Evolutionary conservation across 441 rosid species (phyloP).

Genomic region (Lepidium campestre): DNA sequence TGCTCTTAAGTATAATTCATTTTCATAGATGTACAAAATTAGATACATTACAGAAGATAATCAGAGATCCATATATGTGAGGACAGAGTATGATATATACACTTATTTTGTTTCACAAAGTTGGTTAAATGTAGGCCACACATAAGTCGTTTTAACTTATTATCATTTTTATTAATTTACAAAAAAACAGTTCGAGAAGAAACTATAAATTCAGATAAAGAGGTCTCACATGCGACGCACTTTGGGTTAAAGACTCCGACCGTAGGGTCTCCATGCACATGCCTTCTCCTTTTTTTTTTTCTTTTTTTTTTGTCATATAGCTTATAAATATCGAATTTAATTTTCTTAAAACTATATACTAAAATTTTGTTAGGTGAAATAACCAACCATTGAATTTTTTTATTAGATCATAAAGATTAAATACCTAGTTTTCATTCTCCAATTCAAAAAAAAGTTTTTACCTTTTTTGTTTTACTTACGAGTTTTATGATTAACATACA

Average conservation of each 20-base stretch:
- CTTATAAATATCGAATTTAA: conserved; percentile 2
- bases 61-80: background rate
- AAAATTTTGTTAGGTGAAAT: background rate
- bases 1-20: too few species aligned
- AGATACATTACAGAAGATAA: background rate
- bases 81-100: conserved; percentile 21
- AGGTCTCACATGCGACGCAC: conserved; percentile 34
- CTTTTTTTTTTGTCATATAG: conserved; percentile 13
- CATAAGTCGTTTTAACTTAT: conserved; percentile 15
- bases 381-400: background rate
- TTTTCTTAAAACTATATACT: background rate
- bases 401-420: too few species aligned
- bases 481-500: background rate
- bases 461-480: background rate
- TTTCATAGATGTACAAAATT: background rate
- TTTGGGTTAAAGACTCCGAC: conserved; percentile 25
- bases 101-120: conserved; percentile 26
- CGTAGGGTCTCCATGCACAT: conserved; percentile 34
- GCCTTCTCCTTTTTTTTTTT: conserved; percentile 25
- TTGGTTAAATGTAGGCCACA: conserved; percentile 21
- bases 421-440: background rate
- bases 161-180: too few species aligned
- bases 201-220: conserved; percentile 28
- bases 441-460: background rate
- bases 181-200: conserved; percentile 27